Percentiles rank a stretch among this genome's conserved stretches.
Evolutionary conservation across 73 alveolate species (phyloP).

Genomic region (Paramecium caudatum): DNA sequence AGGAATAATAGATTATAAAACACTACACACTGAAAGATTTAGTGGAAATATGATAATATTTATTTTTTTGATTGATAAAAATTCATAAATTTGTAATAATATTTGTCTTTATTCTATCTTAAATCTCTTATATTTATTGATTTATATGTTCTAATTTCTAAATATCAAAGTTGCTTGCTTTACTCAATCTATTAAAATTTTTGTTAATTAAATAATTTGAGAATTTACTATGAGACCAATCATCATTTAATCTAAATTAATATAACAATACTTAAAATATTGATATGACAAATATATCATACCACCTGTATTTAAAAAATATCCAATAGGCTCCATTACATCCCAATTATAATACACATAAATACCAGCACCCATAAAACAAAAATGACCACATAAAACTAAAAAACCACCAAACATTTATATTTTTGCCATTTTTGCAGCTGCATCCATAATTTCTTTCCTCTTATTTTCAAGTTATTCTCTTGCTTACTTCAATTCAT

Average conservation of each 20-base stretch:
- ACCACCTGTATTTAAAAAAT: conserved; percentile 61
- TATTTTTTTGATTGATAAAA: conserved; percentile 4
- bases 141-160: background rate
- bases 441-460: background rate
- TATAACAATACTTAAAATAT: conserved; percentile 18
- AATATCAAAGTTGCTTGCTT: background rate
- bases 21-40: conserved; percentile 62
- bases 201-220: conserved; percentile 59
- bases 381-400: conserved; percentile 76
- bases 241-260: background rate
- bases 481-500: background rate
- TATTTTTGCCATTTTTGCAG: background rate
- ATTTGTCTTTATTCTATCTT: conserved; percentile 62
- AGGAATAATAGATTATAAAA: conserved; percentile 13
- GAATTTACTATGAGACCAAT: conserved; percentile 52
- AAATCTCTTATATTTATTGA: background rate
- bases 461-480: background rate
- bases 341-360: conserved; percentile 82
- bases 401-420: conserved; percentile 61
- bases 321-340: conserved; percentile 86
- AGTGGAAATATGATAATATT: conserved; percentile 13
- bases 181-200: conserved; percentile 28
- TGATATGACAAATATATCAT: background rate
- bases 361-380: conserved; percentile 82
- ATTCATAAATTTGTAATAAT: conserved; percentile 58